These are phyloP conservation scores for Pelagophyceae sp. DNA, from an alignment of 352 stramenopile species.

Conservation along the genomic window DNA sequence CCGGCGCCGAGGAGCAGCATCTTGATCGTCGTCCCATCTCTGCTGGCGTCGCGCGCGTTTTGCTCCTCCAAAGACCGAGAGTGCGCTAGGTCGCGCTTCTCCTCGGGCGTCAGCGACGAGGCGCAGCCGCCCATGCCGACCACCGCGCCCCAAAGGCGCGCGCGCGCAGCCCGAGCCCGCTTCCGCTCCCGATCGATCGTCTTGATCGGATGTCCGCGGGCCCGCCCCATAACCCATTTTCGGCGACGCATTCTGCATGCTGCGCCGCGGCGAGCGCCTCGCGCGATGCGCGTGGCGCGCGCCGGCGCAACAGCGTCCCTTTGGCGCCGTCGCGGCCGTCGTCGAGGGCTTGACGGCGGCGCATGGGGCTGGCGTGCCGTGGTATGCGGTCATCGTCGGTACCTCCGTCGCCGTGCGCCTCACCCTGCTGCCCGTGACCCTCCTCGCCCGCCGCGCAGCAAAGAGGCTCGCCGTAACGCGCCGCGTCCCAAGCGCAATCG, in stretches of 20 bases:
- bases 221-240: too few species aligned
- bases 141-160: too few species aligned
- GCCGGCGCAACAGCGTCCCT: background rate
- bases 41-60: background rate
- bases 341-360: background rate
- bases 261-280: too few species aligned
- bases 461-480: background rate
- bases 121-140: background rate
- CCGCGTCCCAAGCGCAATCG: too few species aligned
- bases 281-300: too few species aligned
- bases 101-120: background rate
- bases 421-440: background rate
- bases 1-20: slow-evolving; percentile 40
- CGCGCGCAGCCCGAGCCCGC: too few species aligned
- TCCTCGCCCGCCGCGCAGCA: background rate
- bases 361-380: background rate
- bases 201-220: too few species aligned
- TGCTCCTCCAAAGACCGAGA: background rate
- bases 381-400: background rate
- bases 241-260: too few species aligned
- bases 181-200: too few species aligned
- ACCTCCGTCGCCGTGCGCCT: background rate
- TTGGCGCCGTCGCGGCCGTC: background rate
- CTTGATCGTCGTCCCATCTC: slow-evolving; percentile 22
- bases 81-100: background rate